Conservation (phyloP, 352 stramenopile genomes). For the Phytophthora europaea region DNA sequence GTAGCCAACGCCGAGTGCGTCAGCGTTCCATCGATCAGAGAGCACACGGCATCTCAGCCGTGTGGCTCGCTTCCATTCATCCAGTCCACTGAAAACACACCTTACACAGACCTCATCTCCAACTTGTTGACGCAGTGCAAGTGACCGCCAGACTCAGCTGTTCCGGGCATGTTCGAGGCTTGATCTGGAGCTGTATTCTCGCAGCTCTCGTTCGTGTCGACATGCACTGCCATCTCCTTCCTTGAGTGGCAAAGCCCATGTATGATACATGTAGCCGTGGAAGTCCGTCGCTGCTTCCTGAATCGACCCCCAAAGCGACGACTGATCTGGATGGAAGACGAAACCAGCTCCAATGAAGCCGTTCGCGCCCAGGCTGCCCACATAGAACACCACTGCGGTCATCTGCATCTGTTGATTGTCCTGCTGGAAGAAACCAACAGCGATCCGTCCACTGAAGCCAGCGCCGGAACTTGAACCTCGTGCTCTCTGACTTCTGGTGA, state of each 20-base stretch:
- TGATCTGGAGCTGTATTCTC: background rate
- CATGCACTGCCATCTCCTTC: background rate
- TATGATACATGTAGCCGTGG: constrained; percentile 37
- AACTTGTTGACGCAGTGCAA: background rate
- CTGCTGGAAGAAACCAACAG: constrained; percentile 55
- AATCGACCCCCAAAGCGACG: constrained; percentile 56
- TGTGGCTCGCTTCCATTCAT: background rate
- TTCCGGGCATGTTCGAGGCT: background rate
- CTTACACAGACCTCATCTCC: background rate
- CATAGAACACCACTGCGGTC: constrained; percentile 57
- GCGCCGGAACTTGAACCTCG: constrained; percentile 41
- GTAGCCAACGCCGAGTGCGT: background rate
- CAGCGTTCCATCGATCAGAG: background rate
- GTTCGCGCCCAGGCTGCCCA: constrained; percentile 52
- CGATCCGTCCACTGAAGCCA: constrained; percentile 32
- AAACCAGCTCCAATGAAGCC: constrained; percentile 72
- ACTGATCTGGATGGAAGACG: constrained; percentile 39
- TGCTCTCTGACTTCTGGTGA: constrained; percentile 22
- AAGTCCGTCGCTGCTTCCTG: constrained; percentile 7
- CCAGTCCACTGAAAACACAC: background rate
- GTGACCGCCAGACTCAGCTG: background rate
- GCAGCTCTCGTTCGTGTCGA: constrained; percentile 1
- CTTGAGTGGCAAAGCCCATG: constrained; percentile 11
- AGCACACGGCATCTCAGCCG: background rate
- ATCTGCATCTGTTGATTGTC: constrained; percentile 55